Percentiles rank a stretch among this genome's conserved stretches.
phyloP scores from a whole-genome alignment of 2,329 filamentous ascomycete genomes.

The Cladorrhinum sp. region DNA sequence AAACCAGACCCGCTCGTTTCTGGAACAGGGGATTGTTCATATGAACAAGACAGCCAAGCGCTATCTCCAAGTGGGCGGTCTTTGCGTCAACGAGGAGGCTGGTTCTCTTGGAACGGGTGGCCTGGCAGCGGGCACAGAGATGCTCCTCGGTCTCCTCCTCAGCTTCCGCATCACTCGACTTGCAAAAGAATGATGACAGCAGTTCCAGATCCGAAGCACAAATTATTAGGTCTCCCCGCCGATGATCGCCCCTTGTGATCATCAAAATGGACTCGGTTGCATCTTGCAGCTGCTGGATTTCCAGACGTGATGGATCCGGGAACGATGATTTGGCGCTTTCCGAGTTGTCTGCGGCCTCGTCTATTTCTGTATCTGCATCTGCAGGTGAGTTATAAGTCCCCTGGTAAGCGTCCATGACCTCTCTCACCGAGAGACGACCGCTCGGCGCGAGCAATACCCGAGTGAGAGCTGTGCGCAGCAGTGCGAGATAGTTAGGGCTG shows the following conservation, averaged over 20 bases:
- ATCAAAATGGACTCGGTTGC: constrained; percentile 22
- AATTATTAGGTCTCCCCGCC: constrained; percentile 7
- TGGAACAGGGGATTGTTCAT: constrained; percentile 25
- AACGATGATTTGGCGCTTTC: constrained; percentile 9
- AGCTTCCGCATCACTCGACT: neutral
- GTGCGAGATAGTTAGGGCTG: constrained; percentile 24
- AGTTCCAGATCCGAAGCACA: constrained; percentile 6
- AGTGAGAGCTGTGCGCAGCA: constrained; percentile 24
- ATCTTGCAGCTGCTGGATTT: constrained; percentile 20
- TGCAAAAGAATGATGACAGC: constrained; percentile 17
- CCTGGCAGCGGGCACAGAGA: constrained; percentile 18
- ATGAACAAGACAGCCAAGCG: constrained; percentile 22
- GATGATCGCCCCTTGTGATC: neutral
- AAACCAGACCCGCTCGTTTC: constrained; percentile 10
- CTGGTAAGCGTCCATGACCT: constrained; percentile 26
- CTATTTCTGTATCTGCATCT: neutral
- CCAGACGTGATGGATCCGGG: constrained; percentile 10
- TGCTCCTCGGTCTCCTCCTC: constrained; percentile 11
- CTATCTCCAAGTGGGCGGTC: constrained; percentile 21
- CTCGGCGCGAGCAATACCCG: constrained; percentile 16
- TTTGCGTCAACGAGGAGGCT: constrained; percentile 17
- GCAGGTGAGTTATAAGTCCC: constrained; percentile 14
- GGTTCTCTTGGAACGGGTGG: neutral
- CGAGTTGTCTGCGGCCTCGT: neutral
- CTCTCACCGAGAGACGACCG: constrained; percentile 3